Evolutionary conservation across 2,329 filamentous ascomycete species (phyloP).

Genomic region (Plectosphaerella cucumerina): DNA sequence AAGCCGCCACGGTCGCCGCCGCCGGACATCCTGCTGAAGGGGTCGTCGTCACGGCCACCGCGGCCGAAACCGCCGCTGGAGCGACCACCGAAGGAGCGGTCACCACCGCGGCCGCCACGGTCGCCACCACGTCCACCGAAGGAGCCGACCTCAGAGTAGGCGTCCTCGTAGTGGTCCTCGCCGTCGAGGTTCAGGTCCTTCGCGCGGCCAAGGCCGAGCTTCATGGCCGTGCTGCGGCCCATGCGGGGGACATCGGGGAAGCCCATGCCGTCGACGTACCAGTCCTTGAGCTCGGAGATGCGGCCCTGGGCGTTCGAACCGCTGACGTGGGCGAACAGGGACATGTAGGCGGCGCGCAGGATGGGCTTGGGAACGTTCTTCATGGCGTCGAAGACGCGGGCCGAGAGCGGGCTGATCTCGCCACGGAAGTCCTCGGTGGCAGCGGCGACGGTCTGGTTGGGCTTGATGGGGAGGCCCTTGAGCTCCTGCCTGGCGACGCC

Average conservation of each 20-base stretch:
- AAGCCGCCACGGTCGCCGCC: slow-evolving; percentile 7
- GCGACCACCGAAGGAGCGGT: slow-evolving; percentile 13
- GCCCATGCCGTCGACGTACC: slow-evolving; percentile 47
- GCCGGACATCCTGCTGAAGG: slow-evolving; percentile 15
- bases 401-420: slow-evolving; percentile 21
- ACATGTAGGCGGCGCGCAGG: slow-evolving; percentile 45
- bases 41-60: slow-evolving; percentile 11
- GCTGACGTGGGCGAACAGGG: slow-evolving; percentile 49
- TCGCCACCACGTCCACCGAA: slow-evolving; percentile 6
- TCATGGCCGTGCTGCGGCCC: slow-evolving; percentile 13
- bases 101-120: slow-evolving; percentile 14
- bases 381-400: not conserved
- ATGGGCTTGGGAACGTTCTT: slow-evolving; percentile 23
- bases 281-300: slow-evolving; percentile 49
- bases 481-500: slow-evolving; percentile 45
- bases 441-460: slow-evolving; percentile 45
- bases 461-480: slow-evolving; percentile 55
- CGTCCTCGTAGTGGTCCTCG: slow-evolving; percentile 6
- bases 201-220: slow-evolving; percentile 24
- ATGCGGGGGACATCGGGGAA: slow-evolving; percentile 28
- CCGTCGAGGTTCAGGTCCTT: slow-evolving; percentile 28
- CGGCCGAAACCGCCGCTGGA: slow-evolving; percentile 13
- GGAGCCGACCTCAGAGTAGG: slow-evolving; percentile 5
- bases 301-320: slow-evolving; percentile 31
- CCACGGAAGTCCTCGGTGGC: slow-evolving; percentile 48